Percentiles rank a stretch among this genome's conserved stretches.
Evolutionary conservation across 2,329 filamentous ascomycete species (phyloP).

Genomic region (Xylaria sp.): DNA sequence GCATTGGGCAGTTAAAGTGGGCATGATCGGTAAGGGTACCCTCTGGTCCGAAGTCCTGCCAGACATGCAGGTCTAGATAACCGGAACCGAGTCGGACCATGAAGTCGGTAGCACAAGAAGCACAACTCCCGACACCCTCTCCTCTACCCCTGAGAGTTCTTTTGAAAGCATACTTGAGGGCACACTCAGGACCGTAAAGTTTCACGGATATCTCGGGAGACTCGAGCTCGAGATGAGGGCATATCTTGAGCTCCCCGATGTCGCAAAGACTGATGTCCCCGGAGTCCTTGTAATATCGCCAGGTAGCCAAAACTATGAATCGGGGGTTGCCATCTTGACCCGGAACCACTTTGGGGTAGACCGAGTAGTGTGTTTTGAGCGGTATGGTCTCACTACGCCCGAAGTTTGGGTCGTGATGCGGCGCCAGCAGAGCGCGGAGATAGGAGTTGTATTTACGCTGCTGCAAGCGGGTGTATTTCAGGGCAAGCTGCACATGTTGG

Average conservation of each 20-base stretch:
- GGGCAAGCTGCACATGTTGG: conserved; percentile 21
- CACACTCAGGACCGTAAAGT: not conserved
- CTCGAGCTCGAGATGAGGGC: conserved; percentile 1
- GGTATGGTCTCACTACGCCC: too few species aligned
- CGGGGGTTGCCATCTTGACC: conserved; percentile 5
- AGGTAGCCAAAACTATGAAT: conserved; percentile 21
- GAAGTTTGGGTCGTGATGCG: not conserved
- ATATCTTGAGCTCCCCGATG: not conserved
- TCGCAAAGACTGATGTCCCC: not conserved
- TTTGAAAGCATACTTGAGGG: not conserved
- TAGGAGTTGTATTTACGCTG: conserved; percentile 14
- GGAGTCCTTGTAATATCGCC: not conserved
- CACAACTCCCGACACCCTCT: not conserved
- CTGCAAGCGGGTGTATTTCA: conserved; percentile 24
- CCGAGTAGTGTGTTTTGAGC: conserved; percentile 1
- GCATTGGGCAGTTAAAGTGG: too few species aligned
- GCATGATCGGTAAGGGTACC: not conserved
- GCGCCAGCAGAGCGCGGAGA: conserved; percentile 5
- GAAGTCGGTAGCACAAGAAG: conserved; percentile 18
- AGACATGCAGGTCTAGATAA: conserved; percentile 10
- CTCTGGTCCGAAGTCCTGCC: conserved; percentile 27
- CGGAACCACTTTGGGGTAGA: conserved; percentile 10
- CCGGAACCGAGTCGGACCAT: not conserved
- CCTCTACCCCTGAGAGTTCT: not conserved
- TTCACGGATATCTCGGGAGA: too few species aligned